phyloP scores from a whole-genome alignment of 164 flowering plant genomes.

The Houttuynia cordata region DNA sequence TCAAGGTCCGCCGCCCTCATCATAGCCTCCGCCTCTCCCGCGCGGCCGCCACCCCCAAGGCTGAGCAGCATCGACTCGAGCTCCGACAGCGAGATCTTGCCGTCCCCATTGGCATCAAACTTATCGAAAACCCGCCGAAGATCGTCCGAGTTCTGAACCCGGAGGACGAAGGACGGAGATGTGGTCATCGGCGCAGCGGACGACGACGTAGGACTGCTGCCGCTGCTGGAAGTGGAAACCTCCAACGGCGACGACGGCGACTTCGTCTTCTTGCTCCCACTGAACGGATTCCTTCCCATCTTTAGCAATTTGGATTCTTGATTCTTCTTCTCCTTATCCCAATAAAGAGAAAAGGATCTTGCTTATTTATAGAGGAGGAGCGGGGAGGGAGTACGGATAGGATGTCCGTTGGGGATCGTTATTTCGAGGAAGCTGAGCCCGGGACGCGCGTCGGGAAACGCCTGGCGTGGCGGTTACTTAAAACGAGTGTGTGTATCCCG shows the following conservation, averaged over 20 bases:
- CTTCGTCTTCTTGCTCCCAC: background rate
- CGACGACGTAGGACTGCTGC: background rate
- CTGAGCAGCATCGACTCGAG: conserved; percentile 7
- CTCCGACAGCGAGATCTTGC: conserved; percentile 10
- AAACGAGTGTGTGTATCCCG: too few relatives aligned
- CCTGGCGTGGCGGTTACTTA: too few relatives aligned
- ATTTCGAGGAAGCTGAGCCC: too few relatives aligned
- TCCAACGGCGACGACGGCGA: background rate
- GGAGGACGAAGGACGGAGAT: background rate
- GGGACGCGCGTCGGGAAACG: too few relatives aligned
- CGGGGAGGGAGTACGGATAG: too few relatives aligned
- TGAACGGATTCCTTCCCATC: background rate
- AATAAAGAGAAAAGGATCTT: too few relatives aligned
- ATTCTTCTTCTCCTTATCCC: too few relatives aligned
- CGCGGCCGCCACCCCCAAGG: conserved; percentile 1
- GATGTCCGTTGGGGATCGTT: too few relatives aligned
- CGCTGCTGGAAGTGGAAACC: background rate
- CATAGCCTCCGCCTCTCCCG: conserved; percentile 9
- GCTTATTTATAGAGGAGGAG: too few relatives aligned
- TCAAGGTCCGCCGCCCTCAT: conserved; percentile 13
- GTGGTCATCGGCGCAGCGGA: background rate
- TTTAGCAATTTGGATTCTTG: too few relatives aligned
- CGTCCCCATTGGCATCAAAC: conserved; percentile 11
- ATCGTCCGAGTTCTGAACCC: conserved; percentile 7
- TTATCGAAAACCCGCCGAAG: conserved; percentile 10